Evolutionary conservation across 1,284 basidiomycete species (phyloP).

Genomic region (Cutaneotrichosporon cutaneum): DNA sequence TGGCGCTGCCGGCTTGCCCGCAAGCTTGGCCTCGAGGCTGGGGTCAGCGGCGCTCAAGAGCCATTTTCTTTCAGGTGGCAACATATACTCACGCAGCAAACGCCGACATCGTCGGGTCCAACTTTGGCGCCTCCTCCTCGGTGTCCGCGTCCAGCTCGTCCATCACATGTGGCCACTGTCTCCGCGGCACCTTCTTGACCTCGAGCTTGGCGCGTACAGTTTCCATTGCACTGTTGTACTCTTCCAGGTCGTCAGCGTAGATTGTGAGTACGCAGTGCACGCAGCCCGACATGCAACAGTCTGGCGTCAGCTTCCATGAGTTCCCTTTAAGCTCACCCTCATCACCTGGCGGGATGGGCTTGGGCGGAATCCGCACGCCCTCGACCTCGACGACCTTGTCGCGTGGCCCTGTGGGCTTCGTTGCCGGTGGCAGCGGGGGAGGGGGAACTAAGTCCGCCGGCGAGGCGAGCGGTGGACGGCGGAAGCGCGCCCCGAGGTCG

Average conservation of each 20-base stretch:
- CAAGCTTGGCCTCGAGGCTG: conserved; percentile 15
- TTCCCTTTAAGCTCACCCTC: conserved; percentile 40
- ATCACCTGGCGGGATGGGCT: conserved; percentile 42
- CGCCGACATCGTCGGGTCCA: conserved; percentile 24
- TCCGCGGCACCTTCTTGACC: conserved; percentile 58
- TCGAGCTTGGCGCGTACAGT: conserved; percentile 59
- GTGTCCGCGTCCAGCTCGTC: conserved; percentile 23
- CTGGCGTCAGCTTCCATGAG: conserved; percentile 51
- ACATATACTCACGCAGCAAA: conserved; percentile 23
- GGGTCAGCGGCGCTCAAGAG: conserved; percentile 1
- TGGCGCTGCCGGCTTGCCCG: neutral
- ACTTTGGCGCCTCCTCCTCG: conserved; percentile 1
- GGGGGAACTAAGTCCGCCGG: neutral
- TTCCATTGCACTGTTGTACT: conserved; percentile 62
- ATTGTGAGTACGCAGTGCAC: conserved; percentile 84
- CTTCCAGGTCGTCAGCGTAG: conserved; percentile 72
- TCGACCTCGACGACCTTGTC: conserved; percentile 34
- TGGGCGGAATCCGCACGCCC: conserved; percentile 41
- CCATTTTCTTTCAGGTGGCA: neutral
- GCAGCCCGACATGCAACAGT: conserved; percentile 91
- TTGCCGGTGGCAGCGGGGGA: neutral
- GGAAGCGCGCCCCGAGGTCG: conserved; percentile 23
- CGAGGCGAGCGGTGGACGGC: conserved; percentile 1
- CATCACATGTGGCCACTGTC: conserved; percentile 64
- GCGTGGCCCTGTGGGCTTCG: neutral